Evolutionary conservation across 805 yeast genomes (phyloP), one percentile per base, ranked within the genome.

Genomic region (Metschnikowia hibisci): DNA sequence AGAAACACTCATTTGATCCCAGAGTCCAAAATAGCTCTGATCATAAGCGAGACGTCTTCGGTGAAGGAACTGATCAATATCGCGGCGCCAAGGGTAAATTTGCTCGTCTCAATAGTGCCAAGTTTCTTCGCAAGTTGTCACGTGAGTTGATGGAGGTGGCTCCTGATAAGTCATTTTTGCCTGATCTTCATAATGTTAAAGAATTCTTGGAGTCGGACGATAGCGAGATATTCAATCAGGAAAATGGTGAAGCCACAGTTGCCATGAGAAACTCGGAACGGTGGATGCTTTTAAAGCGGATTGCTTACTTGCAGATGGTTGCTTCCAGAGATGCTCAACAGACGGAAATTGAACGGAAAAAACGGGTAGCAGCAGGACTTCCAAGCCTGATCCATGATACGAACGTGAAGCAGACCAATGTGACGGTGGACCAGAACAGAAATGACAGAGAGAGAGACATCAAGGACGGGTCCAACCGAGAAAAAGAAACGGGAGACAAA

Each of bases 1-100:
- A 91, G 66, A 79, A 81, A 43, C 78, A 81, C 41, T 87, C 96
- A 7, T 74, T 82, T 0, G 98, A 91, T 61, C 76, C 90, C 0
- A 77, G 98, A 58, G 81, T 90, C 28, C 81, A 81, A 37, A 80
- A 81, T 28, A 84, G 76, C 54, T 66, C 66, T n/a, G 62, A 59
- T 10, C 96, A 90, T 60, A 67, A 70, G 45, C 68, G 69, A 11
- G 96, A 90, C 60, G 90, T 90, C 9, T 76, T 69, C 8, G 97
- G 97, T 3, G 66, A 69, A 14, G 96, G 96, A 11, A 55, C 62
- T 2, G 97, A 90, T 59, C 74, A 80, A 45, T 75, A 73, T 69
- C 77, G 76, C 50, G 58, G 73, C 12, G 56, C 60, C 12, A 61
- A 65, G 12, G 79, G 77, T 26, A 63, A 65, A 29, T 64, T 73